Percentiles rank a stretch among this genome's conserved stretches.
These are phyloP conservation scores for Phalaenopsis hybrid DNA, from an alignment of 116 monocot species.

Conservation along the genomic window DNA sequence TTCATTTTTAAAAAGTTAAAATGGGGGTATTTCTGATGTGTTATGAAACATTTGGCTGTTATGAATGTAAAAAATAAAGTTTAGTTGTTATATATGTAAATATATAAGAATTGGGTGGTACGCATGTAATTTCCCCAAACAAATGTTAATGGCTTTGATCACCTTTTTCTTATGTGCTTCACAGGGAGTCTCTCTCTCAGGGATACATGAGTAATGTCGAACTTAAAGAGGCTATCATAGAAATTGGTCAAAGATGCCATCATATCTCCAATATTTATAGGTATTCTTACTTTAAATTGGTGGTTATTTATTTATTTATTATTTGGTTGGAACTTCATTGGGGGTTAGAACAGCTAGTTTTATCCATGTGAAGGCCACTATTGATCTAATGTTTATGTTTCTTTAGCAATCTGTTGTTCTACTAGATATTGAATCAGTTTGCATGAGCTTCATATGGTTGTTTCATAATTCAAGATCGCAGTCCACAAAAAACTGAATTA, in stretches of 20 bases:
- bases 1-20: too few relatives aligned
- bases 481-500: not conserved
- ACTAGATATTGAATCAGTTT: not conserved
- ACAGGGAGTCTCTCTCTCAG: constrained; percentile 36
- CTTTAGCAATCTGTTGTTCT: not conserved
- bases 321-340: not conserved
- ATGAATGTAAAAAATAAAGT: too few relatives aligned
- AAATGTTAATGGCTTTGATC: not conserved
- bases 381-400: not conserved
- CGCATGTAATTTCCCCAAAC: not conserved
- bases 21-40: too few relatives aligned
- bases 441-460: not conserved
- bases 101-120: too few relatives aligned
- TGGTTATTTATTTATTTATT: not conserved
- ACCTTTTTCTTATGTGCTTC: not conserved
- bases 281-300: constrained; percentile 26
- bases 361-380: not conserved
- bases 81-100: too few relatives aligned
- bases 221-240: constrained; percentile 52
- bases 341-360: not conserved
- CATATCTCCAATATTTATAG: constrained; percentile 82
- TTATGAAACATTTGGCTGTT: too few relatives aligned
- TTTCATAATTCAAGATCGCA: not conserved
- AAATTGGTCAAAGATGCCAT: constrained; percentile 58
- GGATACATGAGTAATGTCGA: constrained; percentile 91